Conservation (phyloP, 2,329 filamentous ascomycete species). For the Aspergillus spinulosporus region DNA sequence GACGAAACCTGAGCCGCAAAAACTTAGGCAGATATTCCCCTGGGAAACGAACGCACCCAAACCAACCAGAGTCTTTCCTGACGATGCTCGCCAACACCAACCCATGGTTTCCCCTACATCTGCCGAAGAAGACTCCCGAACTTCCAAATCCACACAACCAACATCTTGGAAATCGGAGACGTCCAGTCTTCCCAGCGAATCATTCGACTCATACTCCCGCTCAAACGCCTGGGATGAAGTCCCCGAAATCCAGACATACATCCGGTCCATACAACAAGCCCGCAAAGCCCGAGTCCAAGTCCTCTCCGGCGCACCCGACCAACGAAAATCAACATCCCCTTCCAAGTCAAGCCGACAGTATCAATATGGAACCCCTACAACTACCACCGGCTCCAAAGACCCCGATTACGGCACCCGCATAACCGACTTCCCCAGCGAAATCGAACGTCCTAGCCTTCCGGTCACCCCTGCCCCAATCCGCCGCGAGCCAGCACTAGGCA, state of each 20-base stretch:
- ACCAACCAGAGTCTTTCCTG: constrained; percentile 52
- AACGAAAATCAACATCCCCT: constrained; percentile 15
- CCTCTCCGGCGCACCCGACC: constrained; percentile 24
- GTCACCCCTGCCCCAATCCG: constrained; percentile 84
- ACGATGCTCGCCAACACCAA: constrained; percentile 29
- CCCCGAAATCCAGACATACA: constrained; percentile 83
- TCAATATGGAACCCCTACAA: background rate
- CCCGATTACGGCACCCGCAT: constrained; percentile 59
- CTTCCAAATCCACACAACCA: constrained; percentile 15
- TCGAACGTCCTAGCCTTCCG: constrained; percentile 82
- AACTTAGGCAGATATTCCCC: constrained; percentile 75
- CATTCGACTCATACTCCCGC: constrained; percentile 72
- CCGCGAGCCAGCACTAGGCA: constrained; percentile 53
- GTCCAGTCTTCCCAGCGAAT: constrained; percentile 53
- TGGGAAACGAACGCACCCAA: constrained; percentile 75
- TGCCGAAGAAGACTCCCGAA: constrained; percentile 17
- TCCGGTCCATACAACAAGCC: constrained; percentile 71
- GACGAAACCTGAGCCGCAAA: constrained; percentile 57
- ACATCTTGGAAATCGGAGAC: constrained; percentile 20
- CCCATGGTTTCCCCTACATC: constrained; percentile 9
- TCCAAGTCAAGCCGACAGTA: constrained; percentile 9
- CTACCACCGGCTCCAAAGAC: constrained; percentile 16
- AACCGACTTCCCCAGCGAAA: constrained; percentile 82
- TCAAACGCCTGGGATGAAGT: constrained; percentile 93
- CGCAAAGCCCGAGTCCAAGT: constrained; percentile 52